phyloP scores from a whole-genome alignment of 73 alveolate genomes.

The Tetrahymena malaccensis region DNA sequence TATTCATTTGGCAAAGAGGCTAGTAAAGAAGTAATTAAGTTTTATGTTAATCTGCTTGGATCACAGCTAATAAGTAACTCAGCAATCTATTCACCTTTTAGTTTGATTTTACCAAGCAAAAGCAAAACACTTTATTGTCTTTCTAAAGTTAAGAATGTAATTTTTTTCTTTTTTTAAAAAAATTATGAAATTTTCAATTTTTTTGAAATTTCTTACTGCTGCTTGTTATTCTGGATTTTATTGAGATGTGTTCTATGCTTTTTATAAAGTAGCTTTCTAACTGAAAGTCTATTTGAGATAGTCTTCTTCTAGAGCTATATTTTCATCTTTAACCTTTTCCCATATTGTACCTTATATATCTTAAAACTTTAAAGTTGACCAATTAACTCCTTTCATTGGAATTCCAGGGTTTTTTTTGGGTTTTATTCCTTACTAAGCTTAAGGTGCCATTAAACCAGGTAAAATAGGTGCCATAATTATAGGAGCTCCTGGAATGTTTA shows the following conservation, averaged over 20 bases:
- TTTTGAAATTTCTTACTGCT: background rate
- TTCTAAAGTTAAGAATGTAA: background rate
- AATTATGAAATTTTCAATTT: background rate
- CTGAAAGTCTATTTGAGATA: background rate
- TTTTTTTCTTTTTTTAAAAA: background rate
- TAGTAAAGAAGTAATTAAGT: background rate
- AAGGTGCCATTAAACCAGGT: background rate
- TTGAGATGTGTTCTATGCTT: background rate
- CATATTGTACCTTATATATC: background rate
- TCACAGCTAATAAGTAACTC: background rate
- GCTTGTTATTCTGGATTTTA: background rate
- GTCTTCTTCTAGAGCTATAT: background rate
- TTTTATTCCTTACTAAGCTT: background rate
- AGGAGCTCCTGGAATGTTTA: background rate
- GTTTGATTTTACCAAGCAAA: background rate
- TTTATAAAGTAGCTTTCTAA: background rate
- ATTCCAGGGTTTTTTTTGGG: background rate
- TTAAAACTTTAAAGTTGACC: background rate
- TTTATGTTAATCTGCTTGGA: background rate
- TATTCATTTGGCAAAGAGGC: background rate
- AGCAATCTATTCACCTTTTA: background rate
- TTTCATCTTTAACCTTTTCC: background rate
- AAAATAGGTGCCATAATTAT: background rate
- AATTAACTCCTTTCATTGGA: background rate
- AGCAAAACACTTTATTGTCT: background rate